Conservation (phyloP, 257 asterid genomes). For the Cordia subcordata region DNA sequence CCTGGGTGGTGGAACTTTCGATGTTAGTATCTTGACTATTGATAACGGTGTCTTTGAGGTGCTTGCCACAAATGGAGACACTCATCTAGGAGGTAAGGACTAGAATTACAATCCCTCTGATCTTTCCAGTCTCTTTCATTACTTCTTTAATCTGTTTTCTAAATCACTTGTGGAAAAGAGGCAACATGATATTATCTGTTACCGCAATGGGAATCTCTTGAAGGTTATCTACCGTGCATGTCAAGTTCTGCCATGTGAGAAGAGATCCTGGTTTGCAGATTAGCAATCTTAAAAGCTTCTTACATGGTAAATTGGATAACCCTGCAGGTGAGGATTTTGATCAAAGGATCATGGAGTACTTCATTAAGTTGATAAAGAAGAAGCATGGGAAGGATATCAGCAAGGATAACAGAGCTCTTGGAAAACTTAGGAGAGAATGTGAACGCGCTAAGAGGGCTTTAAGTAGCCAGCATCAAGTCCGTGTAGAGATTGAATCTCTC, state of each 20-base stretch:
- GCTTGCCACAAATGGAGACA: slow-evolving; percentile 83
- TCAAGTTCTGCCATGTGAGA: no score
- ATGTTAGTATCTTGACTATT: slow-evolving; percentile 79
- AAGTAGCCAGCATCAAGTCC: slow-evolving; percentile 88
- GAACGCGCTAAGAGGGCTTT: slow-evolving; percentile 86
- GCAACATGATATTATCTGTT: no score
- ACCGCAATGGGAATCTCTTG: no score
- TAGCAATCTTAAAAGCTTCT: neutral
- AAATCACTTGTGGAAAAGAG: no score
- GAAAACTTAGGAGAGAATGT: slow-evolving; percentile 72
- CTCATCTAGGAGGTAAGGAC: slow-evolving; percentile 75
- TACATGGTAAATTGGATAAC: neutral
- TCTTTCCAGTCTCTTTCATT: no score
- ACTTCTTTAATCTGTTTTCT: no score
- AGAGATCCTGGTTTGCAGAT: neutral
- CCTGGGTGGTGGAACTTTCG: slow-evolving; percentile 93
- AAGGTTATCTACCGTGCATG: no score
- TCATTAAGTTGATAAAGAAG: slow-evolving; percentile 81
- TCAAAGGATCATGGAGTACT: slow-evolving; percentile 79
- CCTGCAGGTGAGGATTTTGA: slow-evolving; percentile 86
- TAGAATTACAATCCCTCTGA: no score
- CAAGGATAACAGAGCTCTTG: slow-evolving; percentile 77
- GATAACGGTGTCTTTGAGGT: slow-evolving; percentile 87
- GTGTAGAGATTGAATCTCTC: slow-evolving; percentile 86
- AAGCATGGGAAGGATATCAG: slow-evolving; percentile 87